phyloP scores from a whole-genome alignment of 2,329 filamentous ascomycete genomes.

The Thermomyces lanuginosus region DNA sequence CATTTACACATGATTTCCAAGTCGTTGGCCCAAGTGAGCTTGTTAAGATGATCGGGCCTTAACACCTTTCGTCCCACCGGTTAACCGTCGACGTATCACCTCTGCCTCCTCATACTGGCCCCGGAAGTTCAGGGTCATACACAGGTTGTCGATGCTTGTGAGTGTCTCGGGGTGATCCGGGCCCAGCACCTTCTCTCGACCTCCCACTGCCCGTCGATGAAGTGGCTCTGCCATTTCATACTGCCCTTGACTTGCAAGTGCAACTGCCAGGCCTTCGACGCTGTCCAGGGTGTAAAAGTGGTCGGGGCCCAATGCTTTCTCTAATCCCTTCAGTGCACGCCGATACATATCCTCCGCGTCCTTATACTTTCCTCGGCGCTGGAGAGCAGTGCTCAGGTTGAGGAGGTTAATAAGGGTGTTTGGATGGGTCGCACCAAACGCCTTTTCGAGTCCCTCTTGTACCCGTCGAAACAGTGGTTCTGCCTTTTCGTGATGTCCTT shows the following conservation, averaged over 20 bases:
- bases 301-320: slow-evolving; percentile 1
- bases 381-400: slow-evolving; percentile 1
- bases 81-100: no score
- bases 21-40: no score
- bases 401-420: slow-evolving; percentile 5
- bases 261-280: slow-evolving; percentile 7
- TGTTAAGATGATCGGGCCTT: slow-evolving; percentile 8
- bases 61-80: slow-evolving; percentile 7
- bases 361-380: no score
- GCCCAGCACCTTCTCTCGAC: slow-evolving; percentile 9
- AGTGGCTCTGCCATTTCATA: slow-evolving; percentile 10
- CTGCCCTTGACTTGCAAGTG: slow-evolving; percentile 6
- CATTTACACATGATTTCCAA: no score
- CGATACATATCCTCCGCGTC: no score
- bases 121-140: slow-evolving; percentile 8
- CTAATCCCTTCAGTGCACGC: slow-evolving; percentile 1
- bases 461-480: slow-evolving; percentile 7
- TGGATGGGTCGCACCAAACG: slow-evolving; percentile 3
- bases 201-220: no score
- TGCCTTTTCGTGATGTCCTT: no score
- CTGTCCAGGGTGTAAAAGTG: slow-evolving; percentile 9
- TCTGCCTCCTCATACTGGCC: slow-evolving; percentile 7
- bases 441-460: slow-evolving; percentile 2
- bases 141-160: slow-evolving; percentile 9
- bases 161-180: slow-evolving; percentile 11